Evolutionary conservation across 2,329 filamentous ascomycete genomes (phyloP).

Genomic region (Juglanconis oblonga): DNA sequence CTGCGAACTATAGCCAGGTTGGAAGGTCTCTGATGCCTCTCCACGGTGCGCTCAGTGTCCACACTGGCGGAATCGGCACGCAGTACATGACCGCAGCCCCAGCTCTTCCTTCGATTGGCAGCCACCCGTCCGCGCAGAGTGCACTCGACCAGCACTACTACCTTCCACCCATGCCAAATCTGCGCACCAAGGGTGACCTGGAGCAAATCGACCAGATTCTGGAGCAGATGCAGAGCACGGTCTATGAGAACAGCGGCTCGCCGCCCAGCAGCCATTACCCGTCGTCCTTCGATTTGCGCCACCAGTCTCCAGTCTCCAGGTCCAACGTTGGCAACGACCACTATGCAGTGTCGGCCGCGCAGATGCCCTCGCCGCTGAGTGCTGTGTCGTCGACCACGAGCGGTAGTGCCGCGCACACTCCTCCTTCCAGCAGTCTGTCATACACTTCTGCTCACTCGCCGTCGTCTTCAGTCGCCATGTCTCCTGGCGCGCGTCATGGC

Average conservation of each 20-base stretch:
- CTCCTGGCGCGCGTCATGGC: slow-evolving; percentile 62
- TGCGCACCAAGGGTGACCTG: slow-evolving; percentile 90
- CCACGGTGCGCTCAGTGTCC: slow-evolving; percentile 66
- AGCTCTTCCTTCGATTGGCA: slow-evolving; percentile 54
- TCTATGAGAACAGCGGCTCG: slow-evolving; percentile 88
- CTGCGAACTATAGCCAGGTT: slow-evolving; percentile 84
- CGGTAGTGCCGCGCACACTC: slow-evolving; percentile 74
- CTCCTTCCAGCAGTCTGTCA: slow-evolving; percentile 71
- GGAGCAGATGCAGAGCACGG: slow-evolving; percentile 92
- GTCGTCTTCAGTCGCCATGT: slow-evolving; percentile 67
- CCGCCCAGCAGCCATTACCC: slow-evolving; percentile 78
- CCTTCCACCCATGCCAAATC: slow-evolving; percentile 79
- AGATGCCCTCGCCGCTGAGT: slow-evolving; percentile 59
- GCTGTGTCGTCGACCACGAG: slow-evolving; percentile 52
- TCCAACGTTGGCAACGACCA: slow-evolving; percentile 26
- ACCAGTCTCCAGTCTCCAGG: slow-evolving; percentile 33
- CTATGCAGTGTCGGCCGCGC: slow-evolving; percentile 46
- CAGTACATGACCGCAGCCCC: slow-evolving; percentile 51
- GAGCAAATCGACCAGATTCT: slow-evolving; percentile 92
- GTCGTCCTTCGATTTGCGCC: slow-evolving; percentile 57
- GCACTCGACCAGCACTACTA: slow-evolving; percentile 78
- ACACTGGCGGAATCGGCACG: slow-evolving; percentile 48
- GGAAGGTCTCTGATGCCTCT: slow-evolving; percentile 83
- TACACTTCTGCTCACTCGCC: slow-evolving; percentile 78
- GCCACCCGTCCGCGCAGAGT: slow-evolving; percentile 50